Evolutionary conservation across 2,329 filamentous ascomycete species (phyloP).

Genomic region (Monosporascus ibericus): DNA sequence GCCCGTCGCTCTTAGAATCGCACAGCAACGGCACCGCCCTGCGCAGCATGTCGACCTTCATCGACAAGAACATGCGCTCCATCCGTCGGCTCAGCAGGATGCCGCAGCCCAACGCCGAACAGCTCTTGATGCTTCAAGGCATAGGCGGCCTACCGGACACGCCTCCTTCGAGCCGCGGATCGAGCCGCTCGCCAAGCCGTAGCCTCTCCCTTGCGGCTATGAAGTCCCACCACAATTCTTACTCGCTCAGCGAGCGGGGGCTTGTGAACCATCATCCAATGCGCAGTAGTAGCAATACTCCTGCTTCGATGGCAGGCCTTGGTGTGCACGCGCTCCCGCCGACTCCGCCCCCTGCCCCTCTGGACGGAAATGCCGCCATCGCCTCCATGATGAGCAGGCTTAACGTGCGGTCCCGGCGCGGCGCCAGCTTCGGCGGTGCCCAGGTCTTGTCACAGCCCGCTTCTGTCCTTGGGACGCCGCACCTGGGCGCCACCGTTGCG

Average conservation of each 20-base stretch:
- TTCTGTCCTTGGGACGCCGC: neutral
- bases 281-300: too few relatives aligned
- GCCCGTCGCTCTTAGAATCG: constrained; percentile 25
- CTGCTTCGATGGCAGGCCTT: too few relatives aligned
- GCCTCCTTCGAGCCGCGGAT: constrained; percentile 28
- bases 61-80: constrained; percentile 35
- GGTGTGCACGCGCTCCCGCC: constrained; percentile 9
- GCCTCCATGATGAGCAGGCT: constrained; percentile 27
- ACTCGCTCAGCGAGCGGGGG: constrained; percentile 13
- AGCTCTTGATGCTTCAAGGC: neutral
- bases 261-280: too few relatives aligned
- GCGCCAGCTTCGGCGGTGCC: constrained; percentile 12
- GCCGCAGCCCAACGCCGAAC: constrained; percentile 18
- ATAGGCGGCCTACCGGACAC: constrained; percentile 16
- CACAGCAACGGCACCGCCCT: constrained; percentile 36
- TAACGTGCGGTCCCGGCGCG: constrained; percentile 22
- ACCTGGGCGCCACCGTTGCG: neutral
- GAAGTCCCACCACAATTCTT: constrained; percentile 13
- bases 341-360: constrained; percentile 18
- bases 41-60: constrained; percentile 38
- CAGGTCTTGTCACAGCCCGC: neutral
- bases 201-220: constrained; percentile 3
- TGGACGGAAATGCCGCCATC: constrained; percentile 13
- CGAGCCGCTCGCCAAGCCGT: constrained; percentile 22
- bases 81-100: constrained; percentile 37